These are phyloP conservation scores for Oryza glaberrima DNA, from an alignment of 176 grass and related monocot species.

Conservation along the genomic window DNA sequence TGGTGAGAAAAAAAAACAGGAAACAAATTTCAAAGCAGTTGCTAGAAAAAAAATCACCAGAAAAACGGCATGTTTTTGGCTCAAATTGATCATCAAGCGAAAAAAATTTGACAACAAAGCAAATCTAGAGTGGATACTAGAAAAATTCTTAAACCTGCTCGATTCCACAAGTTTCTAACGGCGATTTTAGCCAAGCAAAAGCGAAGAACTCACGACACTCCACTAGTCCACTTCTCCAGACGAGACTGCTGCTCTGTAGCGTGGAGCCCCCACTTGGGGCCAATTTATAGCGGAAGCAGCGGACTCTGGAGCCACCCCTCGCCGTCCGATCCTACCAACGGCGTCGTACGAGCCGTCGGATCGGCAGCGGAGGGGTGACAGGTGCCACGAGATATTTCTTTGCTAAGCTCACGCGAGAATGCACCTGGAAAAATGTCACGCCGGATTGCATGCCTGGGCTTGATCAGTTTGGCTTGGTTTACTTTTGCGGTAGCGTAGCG, in stretches of 20 bases:
- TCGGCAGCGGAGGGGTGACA: neutral
- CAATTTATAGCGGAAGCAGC: conserved; percentile 31
- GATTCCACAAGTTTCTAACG: too few species aligned
- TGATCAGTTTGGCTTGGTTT: neutral
- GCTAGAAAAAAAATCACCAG: neutral
- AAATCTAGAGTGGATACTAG: neutral
- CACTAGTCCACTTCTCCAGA: neutral
- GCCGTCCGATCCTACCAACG: neutral
- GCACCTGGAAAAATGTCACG: neutral
- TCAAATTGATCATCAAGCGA: neutral
- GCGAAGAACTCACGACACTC: conserved; percentile 4
- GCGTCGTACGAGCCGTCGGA: conserved; percentile 10
- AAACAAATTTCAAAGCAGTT: neutral
- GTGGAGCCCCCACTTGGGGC: neutral
- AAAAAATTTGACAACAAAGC: neutral
- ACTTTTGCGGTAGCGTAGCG: neutral
- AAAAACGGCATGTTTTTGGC: neutral
- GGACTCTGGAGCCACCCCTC: neutral
- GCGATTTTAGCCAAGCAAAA: neutral
- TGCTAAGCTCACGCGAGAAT: neutral
- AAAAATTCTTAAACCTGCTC: too few species aligned
- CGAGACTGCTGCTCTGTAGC: neutral
- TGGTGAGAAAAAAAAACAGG: neutral
- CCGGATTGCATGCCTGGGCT: neutral
- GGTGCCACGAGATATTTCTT: neutral